Evolutionary conservation across 257 asterid species (phyloP).

Genomic region (Leptodermis oblonga): DNA sequence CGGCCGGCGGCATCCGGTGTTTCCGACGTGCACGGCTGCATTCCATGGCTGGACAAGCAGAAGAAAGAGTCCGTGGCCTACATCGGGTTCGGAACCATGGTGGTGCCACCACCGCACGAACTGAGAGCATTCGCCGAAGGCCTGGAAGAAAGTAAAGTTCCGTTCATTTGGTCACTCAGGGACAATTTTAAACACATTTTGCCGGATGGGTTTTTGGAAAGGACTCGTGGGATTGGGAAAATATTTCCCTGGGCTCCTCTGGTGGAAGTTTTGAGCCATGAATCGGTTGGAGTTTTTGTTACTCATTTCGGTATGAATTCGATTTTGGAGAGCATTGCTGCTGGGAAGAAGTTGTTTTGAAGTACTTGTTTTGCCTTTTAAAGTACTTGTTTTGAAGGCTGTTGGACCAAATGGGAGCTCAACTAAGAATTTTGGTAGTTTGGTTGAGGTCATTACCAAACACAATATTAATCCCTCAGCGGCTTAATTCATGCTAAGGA

Average conservation of each 20-base stretch:
- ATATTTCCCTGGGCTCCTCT: conserved; percentile 59
- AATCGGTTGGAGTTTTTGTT: conserved; percentile 44
- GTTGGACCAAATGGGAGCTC: conserved; percentile 48
- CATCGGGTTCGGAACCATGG: conserved; percentile 49
- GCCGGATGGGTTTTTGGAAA: conserved; percentile 36
- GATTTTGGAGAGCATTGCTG: conserved; percentile 37
- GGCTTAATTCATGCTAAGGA: no score
- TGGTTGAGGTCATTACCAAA: conserved; percentile 24
- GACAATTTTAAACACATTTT: conserved; percentile 19
- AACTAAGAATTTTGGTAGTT: conserved; percentile 27
- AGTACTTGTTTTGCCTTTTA: conserved; percentile 26
- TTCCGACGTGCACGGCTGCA: conserved; percentile 26
- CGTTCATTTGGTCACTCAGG: conserved; percentile 59
- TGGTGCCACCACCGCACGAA: conserved; percentile 47
- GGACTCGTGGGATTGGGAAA: conserved; percentile 34
- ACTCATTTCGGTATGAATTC: conserved; percentile 61
- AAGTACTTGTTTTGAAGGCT: conserved; percentile 32
- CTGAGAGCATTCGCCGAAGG: conserved; percentile 51
- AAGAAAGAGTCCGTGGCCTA: conserved; percentile 39
- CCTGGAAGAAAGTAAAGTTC: conserved; percentile 37
- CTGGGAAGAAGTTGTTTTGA: conserved; percentile 42
- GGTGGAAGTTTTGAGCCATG: conserved; percentile 34
- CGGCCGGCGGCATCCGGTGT: not conserved
- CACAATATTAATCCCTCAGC: no score
- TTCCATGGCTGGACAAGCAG: conserved; percentile 51